Evolutionary conservation across 192 early-diverging fungal species (phyloP), one percentile per base, ranked within the genome.

Genomic region (Blastocladiella britannica): DNA sequence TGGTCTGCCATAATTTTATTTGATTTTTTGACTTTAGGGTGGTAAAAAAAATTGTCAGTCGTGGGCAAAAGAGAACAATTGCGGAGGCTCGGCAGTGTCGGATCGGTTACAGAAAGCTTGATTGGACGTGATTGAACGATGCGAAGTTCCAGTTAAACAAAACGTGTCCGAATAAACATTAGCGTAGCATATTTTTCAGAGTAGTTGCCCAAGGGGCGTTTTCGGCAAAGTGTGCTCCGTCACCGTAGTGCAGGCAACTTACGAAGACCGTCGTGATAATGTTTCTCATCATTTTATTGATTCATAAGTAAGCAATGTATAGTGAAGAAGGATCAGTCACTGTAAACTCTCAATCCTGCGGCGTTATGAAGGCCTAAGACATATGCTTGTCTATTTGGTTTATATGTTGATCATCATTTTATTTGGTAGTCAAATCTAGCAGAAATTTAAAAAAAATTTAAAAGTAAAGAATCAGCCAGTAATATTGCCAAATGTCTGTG

Each of bases 181-280:
- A n/a, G n/a, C n/a, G n/a, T n/a, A n/a, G n/a, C n/a, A n/a, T n/a
- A n/a, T n/a, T n/a, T n/a, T n/a, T n/a, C n/a, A n/a, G n/a, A n/a
- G n/a, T n/a, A n/a, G n/a, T 47, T 47, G 37, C 37, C 37, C n/a
- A 47, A 20, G n/a, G n/a, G 37, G 37, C 37, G 37, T 47, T 47
- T 47, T 47, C 37, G 37, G 12, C 37, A n/a, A n/a, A n/a, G n/a
- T n/a, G n/a, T n/a, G n/a, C n/a, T n/a, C n/a, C n/a, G n/a, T n/a
- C n/a, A n/a, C n/a, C n/a, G n/a, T n/a, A n/a, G n/a, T n/a, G n/a
- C n/a, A 47, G 12, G 15, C 7, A 47, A 9, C 15, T 47, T 47
- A 9, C 12, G 37, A 20, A 47, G 37, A 47, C 37, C 37, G 37
- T 47, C 37, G 37, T 47, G 37, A 47, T 47, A 47, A 47, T 47